Percentiles rank a stretch among this genome's conserved stretches.
These are phyloP conservation scores for Fusarium protoensiforme DNA, from an alignment of 2,329 filamentous ascomycete species.

Conservation along the genomic window DNA sequence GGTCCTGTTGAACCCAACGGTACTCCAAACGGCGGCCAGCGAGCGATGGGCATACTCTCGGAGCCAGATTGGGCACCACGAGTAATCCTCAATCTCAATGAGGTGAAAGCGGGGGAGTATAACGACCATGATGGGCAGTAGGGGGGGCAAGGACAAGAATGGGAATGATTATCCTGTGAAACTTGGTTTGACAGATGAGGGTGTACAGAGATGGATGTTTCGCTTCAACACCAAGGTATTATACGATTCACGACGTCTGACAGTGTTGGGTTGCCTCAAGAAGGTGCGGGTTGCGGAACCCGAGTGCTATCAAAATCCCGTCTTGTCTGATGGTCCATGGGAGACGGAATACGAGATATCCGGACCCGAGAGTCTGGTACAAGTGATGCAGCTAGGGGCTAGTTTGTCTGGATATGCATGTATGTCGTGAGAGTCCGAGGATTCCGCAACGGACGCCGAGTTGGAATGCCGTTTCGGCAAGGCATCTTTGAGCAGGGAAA, in stretches of 20 bases:
- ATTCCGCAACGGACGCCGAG: not conserved
- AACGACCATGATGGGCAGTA: slow-evolving; percentile 22
- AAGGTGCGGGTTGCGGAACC: slow-evolving; percentile 18
- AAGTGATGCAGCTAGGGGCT: not conserved
- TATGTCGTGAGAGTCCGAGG: not conserved
- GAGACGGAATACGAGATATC: not conserved
- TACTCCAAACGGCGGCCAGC: slow-evolving; percentile 32
- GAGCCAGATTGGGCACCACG: slow-evolving; percentile 37
- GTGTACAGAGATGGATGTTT: not conserved
- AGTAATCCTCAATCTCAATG: slow-evolving; percentile 37
- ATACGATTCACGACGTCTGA: not conserved
- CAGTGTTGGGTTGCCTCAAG: not conserved
- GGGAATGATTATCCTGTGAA: not conserved
- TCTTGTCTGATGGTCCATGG: not conserved
- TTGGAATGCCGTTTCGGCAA: not conserved
- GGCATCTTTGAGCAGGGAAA: too few relatives aligned
- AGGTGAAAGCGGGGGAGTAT: slow-evolving; percentile 36
- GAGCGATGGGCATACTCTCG: slow-evolving; percentile 38
- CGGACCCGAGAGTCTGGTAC: not conserved
- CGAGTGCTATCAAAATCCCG: not conserved
- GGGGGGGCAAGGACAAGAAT: not conserved
- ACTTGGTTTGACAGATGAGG: not conserved
- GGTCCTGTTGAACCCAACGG: slow-evolving; percentile 34
- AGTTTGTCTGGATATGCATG: not conserved
- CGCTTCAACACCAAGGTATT: not conserved